phyloP scores from a whole-genome alignment of 805 yeast genomes.

The Tetrapisispora taiwanensis region DNA sequence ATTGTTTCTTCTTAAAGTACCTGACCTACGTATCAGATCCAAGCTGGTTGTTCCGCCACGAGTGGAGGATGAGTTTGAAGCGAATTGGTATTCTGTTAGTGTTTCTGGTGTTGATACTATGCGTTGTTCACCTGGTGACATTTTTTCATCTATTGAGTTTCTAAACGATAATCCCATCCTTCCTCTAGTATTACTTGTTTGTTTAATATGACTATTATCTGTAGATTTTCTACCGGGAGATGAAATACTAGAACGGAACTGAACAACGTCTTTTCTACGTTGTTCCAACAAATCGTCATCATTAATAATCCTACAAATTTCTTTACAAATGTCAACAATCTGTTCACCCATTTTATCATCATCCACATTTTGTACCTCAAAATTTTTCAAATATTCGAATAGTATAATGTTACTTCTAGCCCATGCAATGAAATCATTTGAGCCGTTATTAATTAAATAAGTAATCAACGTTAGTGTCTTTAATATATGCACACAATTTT shows the following conservation, averaged over 20 bases:
- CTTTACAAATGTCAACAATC: constrained; percentile 32
- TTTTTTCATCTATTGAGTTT: background rate
- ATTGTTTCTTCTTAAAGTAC: constrained; percentile 4
- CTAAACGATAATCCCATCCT: constrained; percentile 1
- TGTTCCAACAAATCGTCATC: constrained; percentile 21
- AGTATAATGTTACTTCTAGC: constrained; percentile 26
- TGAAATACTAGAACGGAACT: constrained; percentile 27
- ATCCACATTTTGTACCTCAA: constrained; percentile 25
- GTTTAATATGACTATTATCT: constrained; percentile 24
- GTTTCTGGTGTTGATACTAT: background rate
- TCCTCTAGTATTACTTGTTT: background rate
- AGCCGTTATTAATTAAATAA: constrained; percentile 45
- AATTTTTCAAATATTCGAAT: constrained; percentile 28
- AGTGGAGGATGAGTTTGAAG: background rate
- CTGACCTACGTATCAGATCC: constrained; percentile 1
- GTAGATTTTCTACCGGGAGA: constrained; percentile 29
- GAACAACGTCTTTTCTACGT: constrained; percentile 20
- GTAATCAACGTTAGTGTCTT: constrained; percentile 45
- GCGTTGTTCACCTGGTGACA: background rate
- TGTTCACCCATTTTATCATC: constrained; percentile 31
- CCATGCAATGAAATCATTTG: constrained; percentile 42
- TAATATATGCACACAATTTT: constrained; percentile 33
- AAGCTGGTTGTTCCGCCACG: constrained; percentile 3
- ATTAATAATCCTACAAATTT: constrained; percentile 27
- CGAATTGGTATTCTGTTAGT: background rate